Evolutionary conservation across 495 filamentous ascomycete genomes (phyloP).

Genomic region (Talaromyces liani): DNA sequence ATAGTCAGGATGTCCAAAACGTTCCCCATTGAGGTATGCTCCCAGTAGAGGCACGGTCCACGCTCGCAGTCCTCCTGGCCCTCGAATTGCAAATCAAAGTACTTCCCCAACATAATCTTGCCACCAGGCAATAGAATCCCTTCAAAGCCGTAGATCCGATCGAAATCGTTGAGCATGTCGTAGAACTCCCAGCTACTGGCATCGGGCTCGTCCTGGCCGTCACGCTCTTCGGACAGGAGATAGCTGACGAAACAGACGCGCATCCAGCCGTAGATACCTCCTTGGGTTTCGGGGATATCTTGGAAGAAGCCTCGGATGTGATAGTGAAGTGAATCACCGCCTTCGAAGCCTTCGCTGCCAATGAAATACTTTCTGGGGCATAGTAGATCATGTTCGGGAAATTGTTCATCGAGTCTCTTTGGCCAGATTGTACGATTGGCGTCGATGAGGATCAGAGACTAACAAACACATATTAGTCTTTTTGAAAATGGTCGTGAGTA

Average conservation of each 20-base stretch:
- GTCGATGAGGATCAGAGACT: not conserved
- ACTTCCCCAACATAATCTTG: constrained; percentile 40
- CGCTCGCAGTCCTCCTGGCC: constrained; percentile 14
- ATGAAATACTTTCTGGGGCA: constrained; percentile 17
- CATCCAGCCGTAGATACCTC: constrained; percentile 29
- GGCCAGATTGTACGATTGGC: not conserved
- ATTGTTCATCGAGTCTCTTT: not conserved
- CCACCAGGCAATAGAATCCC: constrained; percentile 43
- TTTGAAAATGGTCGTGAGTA: not conserved
- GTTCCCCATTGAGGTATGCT: constrained; percentile 15
- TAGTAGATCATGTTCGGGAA: not conserved
- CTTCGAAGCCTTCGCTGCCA: constrained; percentile 14
- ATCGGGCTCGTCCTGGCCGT: constrained; percentile 8
- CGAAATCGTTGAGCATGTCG: constrained; percentile 10
- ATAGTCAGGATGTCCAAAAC: not conserved
- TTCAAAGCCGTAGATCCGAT: constrained; percentile 35
- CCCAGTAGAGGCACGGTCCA: constrained; percentile 53
- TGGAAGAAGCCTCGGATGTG: constrained; percentile 26
- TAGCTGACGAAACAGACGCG: constrained; percentile 37
- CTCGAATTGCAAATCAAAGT: constrained; percentile 25
- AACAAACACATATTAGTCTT: not conserved
- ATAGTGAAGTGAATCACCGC: constrained; percentile 8
- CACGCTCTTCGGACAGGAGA: constrained; percentile 10
- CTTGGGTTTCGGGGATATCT: constrained; percentile 16
- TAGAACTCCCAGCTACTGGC: constrained; percentile 15